phyloP scores from a whole-genome alignment of 139 green algal genomes.

The Pleodorina starrii region DNA sequence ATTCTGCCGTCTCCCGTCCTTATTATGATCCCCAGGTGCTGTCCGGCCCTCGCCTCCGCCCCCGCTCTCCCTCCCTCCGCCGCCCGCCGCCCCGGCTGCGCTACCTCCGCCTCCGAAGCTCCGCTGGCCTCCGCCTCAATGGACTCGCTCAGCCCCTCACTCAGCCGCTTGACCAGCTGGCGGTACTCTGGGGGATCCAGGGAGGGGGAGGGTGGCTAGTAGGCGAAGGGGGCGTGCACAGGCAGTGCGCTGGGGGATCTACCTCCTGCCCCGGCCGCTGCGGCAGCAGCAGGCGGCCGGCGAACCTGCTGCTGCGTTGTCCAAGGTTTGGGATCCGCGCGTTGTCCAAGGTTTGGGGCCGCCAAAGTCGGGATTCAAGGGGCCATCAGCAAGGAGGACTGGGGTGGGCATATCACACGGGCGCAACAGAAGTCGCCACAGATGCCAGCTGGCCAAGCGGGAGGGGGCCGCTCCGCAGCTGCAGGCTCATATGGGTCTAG shows the following conservation, averaged over 20 bases:
- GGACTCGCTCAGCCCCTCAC: conserved; percentile 55
- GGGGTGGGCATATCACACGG: too few species aligned
- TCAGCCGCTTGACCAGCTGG: conserved; percentile 58
- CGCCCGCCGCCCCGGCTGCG: too few species aligned
- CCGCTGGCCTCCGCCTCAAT: conserved; percentile 62
- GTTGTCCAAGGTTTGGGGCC: neutral
- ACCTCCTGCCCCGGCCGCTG: too few species aligned
- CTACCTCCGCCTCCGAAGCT: conserved; percentile 62
- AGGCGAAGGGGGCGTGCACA: neutral
- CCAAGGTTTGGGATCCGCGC: neutral
- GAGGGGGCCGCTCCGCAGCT: too few species aligned
- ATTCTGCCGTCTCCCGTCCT: too few species aligned
- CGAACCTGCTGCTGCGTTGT: neutral
- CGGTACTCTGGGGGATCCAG: conserved; percentile 44
- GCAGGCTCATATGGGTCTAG: neutral
- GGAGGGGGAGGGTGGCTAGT: neutral
- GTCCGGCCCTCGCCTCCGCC: too few species aligned
- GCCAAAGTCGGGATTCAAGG: neutral
- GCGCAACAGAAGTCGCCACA: too few species aligned
- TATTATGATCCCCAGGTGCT: too few species aligned
- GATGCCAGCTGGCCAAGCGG: too few species aligned
- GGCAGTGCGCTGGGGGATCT: neutral
- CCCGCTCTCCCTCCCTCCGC: too few species aligned
- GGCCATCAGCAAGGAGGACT: too few species aligned
- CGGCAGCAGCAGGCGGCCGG: neutral